phyloP scores from a whole-genome alignment of 257 asterid genomes.

The Primulina tabacum region DNA sequence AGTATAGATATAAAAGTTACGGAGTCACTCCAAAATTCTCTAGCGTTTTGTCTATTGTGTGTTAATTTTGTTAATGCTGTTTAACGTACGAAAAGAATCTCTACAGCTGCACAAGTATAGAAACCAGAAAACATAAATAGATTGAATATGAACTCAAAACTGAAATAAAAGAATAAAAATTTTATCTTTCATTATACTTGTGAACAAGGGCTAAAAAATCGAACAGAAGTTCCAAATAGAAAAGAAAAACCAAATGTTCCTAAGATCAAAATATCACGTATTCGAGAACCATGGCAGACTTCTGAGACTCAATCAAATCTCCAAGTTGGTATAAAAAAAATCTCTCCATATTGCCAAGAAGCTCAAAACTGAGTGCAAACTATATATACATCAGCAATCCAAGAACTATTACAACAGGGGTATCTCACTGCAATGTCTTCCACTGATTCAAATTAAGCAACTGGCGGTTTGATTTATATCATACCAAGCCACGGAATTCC shows the following conservation, averaged over 20 bases:
- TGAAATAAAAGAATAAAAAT: no score
- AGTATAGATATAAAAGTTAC: no score
- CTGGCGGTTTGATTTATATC: background rate
- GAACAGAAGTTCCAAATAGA: background rate
- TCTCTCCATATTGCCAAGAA: conserved; percentile 13
- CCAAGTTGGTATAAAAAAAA: background rate
- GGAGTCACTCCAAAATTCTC: no score
- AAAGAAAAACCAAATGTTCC: conserved; percentile 7
- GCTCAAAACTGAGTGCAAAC: background rate
- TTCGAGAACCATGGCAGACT: conserved; percentile 2
- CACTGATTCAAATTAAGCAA: conserved; percentile 4
- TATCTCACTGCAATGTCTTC: conserved; percentile 8
- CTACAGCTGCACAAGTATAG: no score
- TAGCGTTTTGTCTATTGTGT: no score
- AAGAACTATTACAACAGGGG: conserved; percentile 14
- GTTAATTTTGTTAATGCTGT: background rate
- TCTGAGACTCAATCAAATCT: conserved; percentile 3
- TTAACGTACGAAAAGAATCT: background rate
- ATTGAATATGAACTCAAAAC: background rate
- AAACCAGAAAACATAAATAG: background rate
- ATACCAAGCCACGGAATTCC: conserved; percentile 5
- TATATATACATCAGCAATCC: background rate
- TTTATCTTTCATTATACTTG: background rate
- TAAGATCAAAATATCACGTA: conserved; percentile 23
- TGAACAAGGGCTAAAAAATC: background rate